Conservation (phyloP, 345 rosid genomes). For the Psidium friedrichsthalianum region DNA sequence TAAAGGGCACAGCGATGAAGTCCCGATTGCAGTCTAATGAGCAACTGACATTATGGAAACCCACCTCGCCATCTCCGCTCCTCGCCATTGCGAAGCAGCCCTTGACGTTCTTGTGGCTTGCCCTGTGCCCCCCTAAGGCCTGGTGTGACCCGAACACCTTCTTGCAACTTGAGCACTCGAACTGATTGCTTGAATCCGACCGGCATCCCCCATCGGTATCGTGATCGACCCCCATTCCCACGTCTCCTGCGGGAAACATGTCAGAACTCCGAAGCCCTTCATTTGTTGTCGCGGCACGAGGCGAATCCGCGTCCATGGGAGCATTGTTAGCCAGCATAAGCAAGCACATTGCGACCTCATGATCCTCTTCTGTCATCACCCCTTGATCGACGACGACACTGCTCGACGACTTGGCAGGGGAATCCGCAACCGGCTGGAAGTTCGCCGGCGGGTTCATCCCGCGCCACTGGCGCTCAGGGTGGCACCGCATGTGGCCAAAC, state of each 20-base stretch:
- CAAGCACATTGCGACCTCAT: constrained; percentile 62
- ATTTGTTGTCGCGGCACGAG: neutral
- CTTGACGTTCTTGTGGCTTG: constrained; percentile 75
- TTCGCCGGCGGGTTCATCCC: constrained; percentile 61
- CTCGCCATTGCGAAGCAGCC: constrained; percentile 65
- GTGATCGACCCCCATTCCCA: neutral
- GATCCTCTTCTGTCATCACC: constrained; percentile 42
- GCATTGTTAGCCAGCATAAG: constrained; percentile 30
- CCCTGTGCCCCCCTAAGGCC: constrained; percentile 85
- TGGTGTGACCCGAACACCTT: constrained; percentile 81
- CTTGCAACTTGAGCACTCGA: constrained; percentile 77
- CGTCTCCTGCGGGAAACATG: neutral
- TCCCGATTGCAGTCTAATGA: neutral
- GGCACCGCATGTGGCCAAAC: constrained; percentile 95
- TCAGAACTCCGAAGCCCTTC: neutral
- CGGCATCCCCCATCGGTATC: neutral
- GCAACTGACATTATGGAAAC: neutral
- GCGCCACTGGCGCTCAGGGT: constrained; percentile 84
- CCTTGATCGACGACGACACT: neutral
- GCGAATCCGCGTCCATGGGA: neutral
- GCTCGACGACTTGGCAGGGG: neutral
- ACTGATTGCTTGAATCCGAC: constrained; percentile 3
- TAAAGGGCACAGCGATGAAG: neutral
- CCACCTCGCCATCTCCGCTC: constrained; percentile 8
- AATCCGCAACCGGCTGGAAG: neutral